phyloP scores from a whole-genome alignment of 2,329 filamentous ascomycete genomes.

The Xenoacremonium recifei region DNA sequence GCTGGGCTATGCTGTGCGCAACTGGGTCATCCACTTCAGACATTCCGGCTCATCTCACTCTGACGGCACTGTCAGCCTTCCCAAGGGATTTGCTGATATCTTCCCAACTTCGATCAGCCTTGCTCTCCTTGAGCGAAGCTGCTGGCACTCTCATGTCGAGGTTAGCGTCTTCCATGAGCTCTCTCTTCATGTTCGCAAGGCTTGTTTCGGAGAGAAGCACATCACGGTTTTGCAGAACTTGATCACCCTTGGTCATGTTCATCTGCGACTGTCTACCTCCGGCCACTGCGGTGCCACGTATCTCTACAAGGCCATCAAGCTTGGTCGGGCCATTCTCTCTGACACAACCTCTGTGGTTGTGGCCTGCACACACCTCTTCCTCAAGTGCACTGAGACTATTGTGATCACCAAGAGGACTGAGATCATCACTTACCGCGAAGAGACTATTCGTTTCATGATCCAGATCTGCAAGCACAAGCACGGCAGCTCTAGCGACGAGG shows the following conservation, averaged over 20 bases:
- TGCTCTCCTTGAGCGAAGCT: constrained; percentile 32
- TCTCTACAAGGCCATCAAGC: constrained; percentile 34
- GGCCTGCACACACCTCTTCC: constrained; percentile 34
- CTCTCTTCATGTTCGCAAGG: constrained; percentile 32
- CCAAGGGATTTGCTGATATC: constrained; percentile 32
- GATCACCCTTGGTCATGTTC: constrained; percentile 34
- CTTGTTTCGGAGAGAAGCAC: constrained; percentile 36
- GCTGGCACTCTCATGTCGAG: constrained; percentile 25
- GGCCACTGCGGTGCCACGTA: constrained; percentile 26
- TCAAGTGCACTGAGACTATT: constrained; percentile 33
- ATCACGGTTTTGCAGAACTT: constrained; percentile 34
- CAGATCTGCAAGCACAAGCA: constrained; percentile 34
- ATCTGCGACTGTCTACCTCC: constrained; percentile 23
- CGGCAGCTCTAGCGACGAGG: constrained; percentile 32
- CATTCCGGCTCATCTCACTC: constrained; percentile 29
- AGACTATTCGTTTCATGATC: constrained; percentile 38
- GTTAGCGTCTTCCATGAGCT: constrained; percentile 31
- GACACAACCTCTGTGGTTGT: constrained; percentile 31
- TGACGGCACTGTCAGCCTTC: constrained; percentile 27
- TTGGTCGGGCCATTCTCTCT: constrained; percentile 32
- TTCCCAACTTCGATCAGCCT: constrained; percentile 38
- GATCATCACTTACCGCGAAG: constrained; percentile 34
- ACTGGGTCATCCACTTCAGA: constrained; percentile 37
- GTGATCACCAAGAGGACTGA: constrained; percentile 33
- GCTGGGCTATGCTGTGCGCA: constrained; percentile 33